These are phyloP conservation scores for Rhodotorula paludigena DNA, from an alignment of 768 basidiomycete genomes.

Conservation along the genomic window DNA sequence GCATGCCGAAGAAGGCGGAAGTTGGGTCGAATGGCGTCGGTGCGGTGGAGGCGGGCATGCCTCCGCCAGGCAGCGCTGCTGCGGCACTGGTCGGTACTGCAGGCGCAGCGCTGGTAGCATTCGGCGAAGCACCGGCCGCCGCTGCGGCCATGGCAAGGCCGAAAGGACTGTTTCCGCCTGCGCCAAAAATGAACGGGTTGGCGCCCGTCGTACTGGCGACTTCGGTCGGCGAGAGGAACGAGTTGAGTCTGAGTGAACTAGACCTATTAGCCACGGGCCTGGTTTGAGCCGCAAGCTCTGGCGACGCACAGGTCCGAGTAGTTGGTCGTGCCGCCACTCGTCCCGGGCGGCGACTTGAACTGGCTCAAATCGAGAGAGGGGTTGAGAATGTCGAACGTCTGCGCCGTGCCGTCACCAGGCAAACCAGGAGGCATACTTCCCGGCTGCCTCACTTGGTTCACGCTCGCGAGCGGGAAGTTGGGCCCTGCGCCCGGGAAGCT, in stretches of 20 bases:
- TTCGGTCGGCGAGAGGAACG: slow-evolving; percentile 34
- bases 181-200: not conserved
- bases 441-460: too few species aligned
- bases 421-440: not conserved
- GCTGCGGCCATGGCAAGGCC: too few species aligned
- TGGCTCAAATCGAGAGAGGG: slow-evolving; percentile 24
- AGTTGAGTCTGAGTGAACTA: slow-evolving; percentile 24
- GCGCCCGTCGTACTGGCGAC: not conserved
- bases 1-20: slow-evolving; percentile 33
- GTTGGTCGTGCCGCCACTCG: slow-evolving; percentile 15
- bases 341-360: slow-evolving; percentile 25
- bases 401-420: not conserved
- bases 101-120: too few species aligned
- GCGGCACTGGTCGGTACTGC: too few species aligned
- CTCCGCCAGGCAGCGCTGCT: too few species aligned
- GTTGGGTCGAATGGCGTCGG: slow-evolving; percentile 14
- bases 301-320: slow-evolving; percentile 30
- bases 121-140: too few species aligned
- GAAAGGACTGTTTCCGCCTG: not conserved
- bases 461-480: too few species aligned
- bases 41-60: not conserved
- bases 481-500: too few species aligned
- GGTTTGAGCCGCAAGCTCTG: not conserved
- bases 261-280: not conserved
- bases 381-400: slow-evolving; percentile 30